Percentiles rank a stretch among this genome's conserved stretches.
Evolutionary conservation across 2,329 filamentous ascomycete genomes (phyloP).

Genomic region (Pseudogymnoascus sp.): DNA sequence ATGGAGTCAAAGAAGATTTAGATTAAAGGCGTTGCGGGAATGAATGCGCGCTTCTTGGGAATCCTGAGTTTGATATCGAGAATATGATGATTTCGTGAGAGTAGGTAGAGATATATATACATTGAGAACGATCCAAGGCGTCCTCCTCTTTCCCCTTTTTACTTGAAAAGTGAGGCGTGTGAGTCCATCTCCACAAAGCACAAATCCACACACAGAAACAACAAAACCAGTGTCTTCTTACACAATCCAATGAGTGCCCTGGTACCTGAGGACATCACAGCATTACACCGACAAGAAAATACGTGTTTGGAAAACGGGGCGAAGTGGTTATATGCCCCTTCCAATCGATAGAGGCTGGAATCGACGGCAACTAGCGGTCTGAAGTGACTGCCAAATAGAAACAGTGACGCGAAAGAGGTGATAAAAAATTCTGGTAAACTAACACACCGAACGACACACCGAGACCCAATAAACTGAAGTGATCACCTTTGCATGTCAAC

Average conservation of each 20-base stretch:
- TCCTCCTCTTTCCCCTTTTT: background rate
- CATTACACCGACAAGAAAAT: background rate
- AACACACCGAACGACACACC: background rate
- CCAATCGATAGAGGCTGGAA: background rate
- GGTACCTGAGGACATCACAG: background rate
- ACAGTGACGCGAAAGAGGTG: background rate
- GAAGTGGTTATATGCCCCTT: background rate
- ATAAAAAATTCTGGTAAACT: background rate
- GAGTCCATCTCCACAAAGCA: background rate
- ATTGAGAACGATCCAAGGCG: background rate
- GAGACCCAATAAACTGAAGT: background rate
- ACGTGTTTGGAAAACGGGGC: slow-evolving; percentile 2
- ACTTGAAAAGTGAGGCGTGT: background rate
- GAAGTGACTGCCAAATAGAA: background rate
- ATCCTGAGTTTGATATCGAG: background rate
- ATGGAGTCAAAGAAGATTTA: background rate
- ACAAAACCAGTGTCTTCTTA: background rate
- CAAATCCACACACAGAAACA: background rate
- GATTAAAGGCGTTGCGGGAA: background rate
- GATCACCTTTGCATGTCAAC: background rate
- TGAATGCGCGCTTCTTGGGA: background rate
- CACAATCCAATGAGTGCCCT: background rate
- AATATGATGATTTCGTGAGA: background rate
- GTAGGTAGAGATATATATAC: background rate
- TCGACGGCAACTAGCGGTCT: background rate